Conservation (phyloP, 805 yeast species). For the Candida incommunis region DNA sequence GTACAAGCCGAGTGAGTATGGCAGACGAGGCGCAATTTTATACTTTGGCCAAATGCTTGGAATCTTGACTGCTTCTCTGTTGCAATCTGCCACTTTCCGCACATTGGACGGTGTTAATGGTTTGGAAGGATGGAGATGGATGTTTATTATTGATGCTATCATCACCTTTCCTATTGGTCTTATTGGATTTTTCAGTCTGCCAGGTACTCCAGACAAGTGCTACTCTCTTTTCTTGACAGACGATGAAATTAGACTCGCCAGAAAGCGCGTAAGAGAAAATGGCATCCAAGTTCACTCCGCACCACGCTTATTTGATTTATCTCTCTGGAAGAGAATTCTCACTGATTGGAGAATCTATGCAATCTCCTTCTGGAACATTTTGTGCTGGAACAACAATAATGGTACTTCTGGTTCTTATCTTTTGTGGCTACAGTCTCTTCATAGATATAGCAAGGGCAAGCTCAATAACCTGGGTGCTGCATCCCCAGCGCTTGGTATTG, state of each 20-base stretch:
- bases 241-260: constrained; percentile 40
- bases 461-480: constrained; percentile 37
- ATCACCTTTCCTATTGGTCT: constrained; percentile 46
- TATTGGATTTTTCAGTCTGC: constrained; percentile 39
- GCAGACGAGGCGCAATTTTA: constrained; percentile 48
- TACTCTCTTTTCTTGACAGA: constrained; percentile 39
- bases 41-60: constrained; percentile 54
- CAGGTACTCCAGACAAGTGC: constrained; percentile 52
- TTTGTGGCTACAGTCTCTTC: constrained; percentile 45
- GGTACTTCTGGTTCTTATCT: constrained; percentile 41
- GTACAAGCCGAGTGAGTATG: constrained; percentile 42
- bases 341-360: constrained; percentile 47
- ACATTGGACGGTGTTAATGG: constrained; percentile 37
- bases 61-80: constrained; percentile 43
- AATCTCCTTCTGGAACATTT: constrained; percentile 37
- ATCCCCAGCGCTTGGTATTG: constrained; percentile 44
- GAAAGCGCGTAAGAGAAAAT: constrained; percentile 24
- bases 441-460: constrained; percentile 28
- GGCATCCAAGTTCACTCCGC: constrained; percentile 9
- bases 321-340: constrained; percentile 39
- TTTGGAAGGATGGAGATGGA: constrained; percentile 59
- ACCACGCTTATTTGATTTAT: constrained; percentile 23
- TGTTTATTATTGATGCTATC: constrained; percentile 50
- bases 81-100: constrained; percentile 41
- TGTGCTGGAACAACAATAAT: constrained; percentile 45